Percentiles rank a stretch among this genome's conserved stretches.
Conservation (phyloP, 108 stramenopile species). For the Seminavis robusta region DNA sequence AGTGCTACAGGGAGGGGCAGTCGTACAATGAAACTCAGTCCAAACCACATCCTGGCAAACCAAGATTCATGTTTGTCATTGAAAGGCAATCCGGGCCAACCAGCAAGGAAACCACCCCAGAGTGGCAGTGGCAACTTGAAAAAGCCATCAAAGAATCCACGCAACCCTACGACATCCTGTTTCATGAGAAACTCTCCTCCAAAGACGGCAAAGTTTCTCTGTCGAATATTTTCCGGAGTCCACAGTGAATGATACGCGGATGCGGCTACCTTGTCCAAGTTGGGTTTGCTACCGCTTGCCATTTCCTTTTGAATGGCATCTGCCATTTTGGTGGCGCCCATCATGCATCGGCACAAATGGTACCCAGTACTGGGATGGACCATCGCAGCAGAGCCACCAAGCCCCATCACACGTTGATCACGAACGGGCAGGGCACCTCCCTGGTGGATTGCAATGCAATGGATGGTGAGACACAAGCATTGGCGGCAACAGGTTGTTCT, state of each 20-base stretch:
- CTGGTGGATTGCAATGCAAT: conserved; percentile 86
- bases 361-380: conserved; percentile 96
- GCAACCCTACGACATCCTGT: conserved; percentile 82
- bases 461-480: background rate
- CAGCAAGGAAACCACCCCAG: conserved; percentile 96
- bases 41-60: conserved; percentile 80
- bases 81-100: conserved; percentile 91
- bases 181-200: conserved; percentile 97
- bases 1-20: conserved; percentile 65
- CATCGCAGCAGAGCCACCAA: conserved; percentile 90
- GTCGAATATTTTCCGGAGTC: conserved; percentile 77
- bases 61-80: conserved; percentile 91
- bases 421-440: conserved; percentile 87
- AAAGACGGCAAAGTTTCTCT: conserved; percentile 93
- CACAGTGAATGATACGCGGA: conserved; percentile 88
- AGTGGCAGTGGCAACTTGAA: conserved; percentile 79
- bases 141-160: conserved; percentile 97
- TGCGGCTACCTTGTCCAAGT: conserved; percentile 78
- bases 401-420: conserved; percentile 85
- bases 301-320: conserved; percentile 54
- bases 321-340: conserved; percentile 73
- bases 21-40: conserved; percentile 76
- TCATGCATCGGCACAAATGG: conserved; percentile 72
- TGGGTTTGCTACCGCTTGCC: conserved; percentile 33
- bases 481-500: background rate